phyloP scores from a whole-genome alignment of 352 stramenopile species.

The Phytopythium cucurbitacearum region DNA sequence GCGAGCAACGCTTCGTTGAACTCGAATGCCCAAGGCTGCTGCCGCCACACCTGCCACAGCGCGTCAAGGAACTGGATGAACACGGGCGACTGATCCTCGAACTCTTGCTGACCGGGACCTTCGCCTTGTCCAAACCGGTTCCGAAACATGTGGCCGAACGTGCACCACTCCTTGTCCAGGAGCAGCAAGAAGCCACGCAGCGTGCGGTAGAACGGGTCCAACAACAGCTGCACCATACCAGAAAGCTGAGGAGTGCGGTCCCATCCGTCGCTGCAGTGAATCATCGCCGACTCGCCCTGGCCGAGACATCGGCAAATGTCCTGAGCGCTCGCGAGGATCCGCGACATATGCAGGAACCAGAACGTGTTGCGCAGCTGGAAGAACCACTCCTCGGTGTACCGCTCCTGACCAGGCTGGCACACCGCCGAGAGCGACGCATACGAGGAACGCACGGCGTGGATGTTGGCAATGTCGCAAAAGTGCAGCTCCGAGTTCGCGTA shows the following conservation, averaged over 20 bases:
- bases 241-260: slow-evolving; percentile 97
- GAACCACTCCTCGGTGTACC: slow-evolving; percentile 70
- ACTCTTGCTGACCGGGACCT: slow-evolving; percentile 88
- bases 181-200: slow-evolving; percentile 93
- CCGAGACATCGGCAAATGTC: slow-evolving; percentile 93
- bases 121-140: slow-evolving; percentile 95
- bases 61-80: slow-evolving; percentile 99
- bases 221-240: slow-evolving; percentile 93
- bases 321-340: slow-evolving; percentile 92
- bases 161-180: slow-evolving; percentile 99
- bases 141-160: slow-evolving; percentile 99
- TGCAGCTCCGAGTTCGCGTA: slow-evolving; percentile 95
- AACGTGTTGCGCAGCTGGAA: slow-evolving; percentile 94
- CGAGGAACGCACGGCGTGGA: slow-evolving; percentile 95
- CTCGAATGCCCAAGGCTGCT: slow-evolving; percentile 97
- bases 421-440: slow-evolving; percentile 74
- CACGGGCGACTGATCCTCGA: slow-evolving; percentile 97
- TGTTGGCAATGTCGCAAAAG: slow-evolving; percentile 99
- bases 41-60: slow-evolving; percentile 96
- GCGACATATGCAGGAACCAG: slow-evolving; percentile 97
- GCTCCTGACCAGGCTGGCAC: slow-evolving; percentile 74
- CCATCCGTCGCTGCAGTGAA: slow-evolving; percentile 99
- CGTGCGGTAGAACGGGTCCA: slow-evolving; percentile 99
- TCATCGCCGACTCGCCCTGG: slow-evolving; percentile 93
- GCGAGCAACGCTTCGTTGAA: slow-evolving; percentile 94